Percentiles rank a stretch among this genome's conserved stretches.
phyloP scores from a whole-genome alignment of 768 basidiomycete genomes.

The Phylloporus scabripes region DNA sequence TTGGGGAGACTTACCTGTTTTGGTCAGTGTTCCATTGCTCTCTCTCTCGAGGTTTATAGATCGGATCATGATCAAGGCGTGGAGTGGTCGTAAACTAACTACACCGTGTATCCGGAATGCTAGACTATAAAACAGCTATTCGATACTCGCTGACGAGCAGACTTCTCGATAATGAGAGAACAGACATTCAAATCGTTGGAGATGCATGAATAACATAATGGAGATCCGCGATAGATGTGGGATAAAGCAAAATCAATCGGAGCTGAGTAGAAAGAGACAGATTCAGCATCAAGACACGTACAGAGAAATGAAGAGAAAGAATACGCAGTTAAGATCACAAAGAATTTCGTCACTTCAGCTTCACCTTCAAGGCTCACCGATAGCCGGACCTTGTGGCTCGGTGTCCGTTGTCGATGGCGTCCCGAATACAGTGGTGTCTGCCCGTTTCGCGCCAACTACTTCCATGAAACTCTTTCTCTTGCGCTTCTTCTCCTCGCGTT shows the following conservation, averaged over 20 bases:
- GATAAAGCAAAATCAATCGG: conserved; percentile 10
- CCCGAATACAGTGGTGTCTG: conserved; percentile 21
- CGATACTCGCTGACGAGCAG: conserved; percentile 3
- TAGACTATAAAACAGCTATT: conserved; percentile 21
- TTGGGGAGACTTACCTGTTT: conserved; percentile 1
- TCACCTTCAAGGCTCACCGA: conserved; percentile 12
- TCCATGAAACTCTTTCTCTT: conserved; percentile 54
- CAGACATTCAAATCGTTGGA: conserved; percentile 5
- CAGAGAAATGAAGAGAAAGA: conserved; percentile 3
- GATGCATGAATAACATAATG: conserved; percentile 12
- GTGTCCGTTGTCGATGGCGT: conserved; percentile 30
- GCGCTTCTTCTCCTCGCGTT: conserved; percentile 57
- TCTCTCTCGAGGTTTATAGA: conserved; percentile 1
- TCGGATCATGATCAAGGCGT: conserved; percentile 19
- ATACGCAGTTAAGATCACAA: conserved; percentile 6
- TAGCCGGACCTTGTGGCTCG: conserved; percentile 8
- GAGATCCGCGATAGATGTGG: conserved; percentile 13
- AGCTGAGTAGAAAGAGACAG: conserved; percentile 2
- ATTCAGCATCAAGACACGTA: conserved; percentile 1
- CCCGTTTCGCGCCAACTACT: conserved; percentile 30
- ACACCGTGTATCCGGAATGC: conserved; percentile 6
- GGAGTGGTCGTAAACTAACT: conserved; percentile 21
- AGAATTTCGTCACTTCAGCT: neutral
- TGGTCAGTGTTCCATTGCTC: neutral
- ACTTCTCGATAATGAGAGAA: neutral